Evolutionary conservation across 2,329 filamentous ascomycete genomes (phyloP).

Genomic region (Colletotrichum filicis): DNA sequence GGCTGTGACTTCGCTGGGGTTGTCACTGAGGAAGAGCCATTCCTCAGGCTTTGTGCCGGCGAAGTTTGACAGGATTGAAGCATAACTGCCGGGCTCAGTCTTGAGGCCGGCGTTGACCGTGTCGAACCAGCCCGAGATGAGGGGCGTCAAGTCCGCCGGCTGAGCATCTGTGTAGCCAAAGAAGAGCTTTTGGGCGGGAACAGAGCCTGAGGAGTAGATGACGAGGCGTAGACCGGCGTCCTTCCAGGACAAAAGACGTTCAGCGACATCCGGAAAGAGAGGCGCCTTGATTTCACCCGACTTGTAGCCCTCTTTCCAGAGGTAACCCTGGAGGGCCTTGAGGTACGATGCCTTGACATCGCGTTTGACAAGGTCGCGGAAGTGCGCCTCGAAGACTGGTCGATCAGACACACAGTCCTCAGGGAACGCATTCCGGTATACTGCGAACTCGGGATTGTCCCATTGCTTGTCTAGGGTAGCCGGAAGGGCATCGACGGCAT

Average conservation of each 20-base stretch:
- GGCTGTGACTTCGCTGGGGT: constrained; percentile 75
- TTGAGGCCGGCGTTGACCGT: constrained; percentile 85
- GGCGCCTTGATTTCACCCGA: constrained; percentile 77
- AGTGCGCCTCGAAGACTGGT: constrained; percentile 71
- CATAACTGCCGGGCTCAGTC: constrained; percentile 74
- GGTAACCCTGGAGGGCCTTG: constrained; percentile 82
- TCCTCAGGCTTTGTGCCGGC: constrained; percentile 58
- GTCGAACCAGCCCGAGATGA: constrained; percentile 78
- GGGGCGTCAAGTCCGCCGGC: constrained; percentile 66
- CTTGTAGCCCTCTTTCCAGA: constrained; percentile 81
- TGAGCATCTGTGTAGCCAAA: constrained; percentile 74
- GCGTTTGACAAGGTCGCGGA: constrained; percentile 74
- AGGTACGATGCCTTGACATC: constrained; percentile 83
- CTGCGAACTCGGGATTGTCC: constrained; percentile 71
- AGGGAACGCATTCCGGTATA: constrained; percentile 79
- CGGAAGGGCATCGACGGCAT: constrained; percentile 75
- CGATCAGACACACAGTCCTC: constrained; percentile 68
- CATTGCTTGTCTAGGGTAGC: constrained; percentile 73
- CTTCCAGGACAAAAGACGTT: constrained; percentile 70
- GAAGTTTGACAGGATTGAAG: constrained; percentile 66
- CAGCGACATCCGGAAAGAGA: constrained; percentile 79
- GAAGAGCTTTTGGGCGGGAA: constrained; percentile 82
- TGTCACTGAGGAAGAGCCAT: constrained; percentile 86
- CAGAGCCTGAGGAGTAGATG: constrained; percentile 86
- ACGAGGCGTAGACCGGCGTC: constrained; percentile 67